phyloP scores from a whole-genome alignment of 345 rosid genomes.

The Gossypium stocksii region DNA sequence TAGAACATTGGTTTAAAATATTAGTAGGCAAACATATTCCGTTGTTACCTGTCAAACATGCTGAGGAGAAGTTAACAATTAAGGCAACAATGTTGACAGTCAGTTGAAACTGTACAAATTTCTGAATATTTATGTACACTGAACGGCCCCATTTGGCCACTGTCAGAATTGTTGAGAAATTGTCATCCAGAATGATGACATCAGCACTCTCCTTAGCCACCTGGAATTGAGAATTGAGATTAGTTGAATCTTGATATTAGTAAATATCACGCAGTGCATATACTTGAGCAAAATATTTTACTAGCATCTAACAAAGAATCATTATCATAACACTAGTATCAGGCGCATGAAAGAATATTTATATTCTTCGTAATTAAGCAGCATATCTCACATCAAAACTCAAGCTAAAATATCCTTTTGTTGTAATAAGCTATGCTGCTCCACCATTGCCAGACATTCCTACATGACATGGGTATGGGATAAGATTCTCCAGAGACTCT shows the following conservation, averaged over 20 bases:
- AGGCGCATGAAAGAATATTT: neutral
- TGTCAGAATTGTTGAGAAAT: constrained; percentile 86
- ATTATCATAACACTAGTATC: neutral
- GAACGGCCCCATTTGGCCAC: constrained; percentile 57
- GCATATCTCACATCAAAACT: neutral
- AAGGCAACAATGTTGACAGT: constrained; percentile 87
- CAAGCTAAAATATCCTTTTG: neutral
- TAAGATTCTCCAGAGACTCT: neutral
- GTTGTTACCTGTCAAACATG: constrained; percentile 77
- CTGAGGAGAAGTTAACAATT: constrained; percentile 83
- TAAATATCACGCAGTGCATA: neutral
- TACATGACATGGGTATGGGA: too few relatives aligned
- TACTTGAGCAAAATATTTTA: neutral
- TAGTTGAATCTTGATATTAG: neutral
- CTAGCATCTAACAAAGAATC: neutral
- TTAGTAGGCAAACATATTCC: neutral
- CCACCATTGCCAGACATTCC: too few relatives aligned
- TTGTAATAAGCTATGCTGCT: neutral
- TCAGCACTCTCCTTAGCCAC: constrained; percentile 99
- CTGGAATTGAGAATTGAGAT: constrained; percentile 35
- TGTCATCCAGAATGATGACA: constrained; percentile 88
- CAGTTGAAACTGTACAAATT: constrained; percentile 89
- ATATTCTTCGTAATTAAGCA: neutral
- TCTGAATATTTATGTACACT: constrained; percentile 63
- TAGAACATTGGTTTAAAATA: neutral